phyloP scores from a whole-genome alignment of 2,329 filamentous ascomycete genomes.

The Pyrenophora tritici-repentis region DNA sequence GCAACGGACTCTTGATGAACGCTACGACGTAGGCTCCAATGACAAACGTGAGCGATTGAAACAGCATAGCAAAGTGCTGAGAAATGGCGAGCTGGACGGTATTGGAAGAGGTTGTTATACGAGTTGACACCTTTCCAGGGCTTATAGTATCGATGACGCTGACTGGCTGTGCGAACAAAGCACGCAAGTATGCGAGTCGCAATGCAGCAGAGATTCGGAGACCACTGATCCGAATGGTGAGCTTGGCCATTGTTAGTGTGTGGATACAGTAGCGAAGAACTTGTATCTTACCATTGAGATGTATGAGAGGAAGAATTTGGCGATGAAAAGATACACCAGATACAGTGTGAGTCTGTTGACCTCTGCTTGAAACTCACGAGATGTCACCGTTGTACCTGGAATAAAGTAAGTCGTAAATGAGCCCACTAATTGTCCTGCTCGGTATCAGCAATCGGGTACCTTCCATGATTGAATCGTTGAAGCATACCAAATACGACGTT shows the following conservation, averaged over 20 bases:
- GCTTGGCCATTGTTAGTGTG: conserved; percentile 31
- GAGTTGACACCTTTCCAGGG: conserved; percentile 56
- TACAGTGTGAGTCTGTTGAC: conserved; percentile 49
- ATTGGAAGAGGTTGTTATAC: conserved; percentile 59
- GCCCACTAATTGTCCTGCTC: conserved; percentile 51
- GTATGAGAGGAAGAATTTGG: conserved; percentile 42
- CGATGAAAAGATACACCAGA: conserved; percentile 45
- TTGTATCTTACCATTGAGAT: conserved; percentile 35
- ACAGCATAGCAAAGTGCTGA: conserved; percentile 57
- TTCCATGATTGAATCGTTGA: conserved; percentile 35
- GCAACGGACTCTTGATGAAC: conserved; percentile 58
- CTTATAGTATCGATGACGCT: conserved; percentile 56
- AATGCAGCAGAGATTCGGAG: conserved; percentile 58
- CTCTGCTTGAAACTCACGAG: conserved; percentile 56
- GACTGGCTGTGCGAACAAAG: conserved; percentile 57
- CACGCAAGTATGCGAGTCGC: conserved; percentile 56
- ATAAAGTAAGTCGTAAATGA: conserved; percentile 63
- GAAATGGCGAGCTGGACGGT: conserved; percentile 61
- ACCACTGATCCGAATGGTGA: conserved; percentile 56
- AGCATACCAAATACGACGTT: conserved; percentile 61
- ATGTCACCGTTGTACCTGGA: conserved; percentile 50
- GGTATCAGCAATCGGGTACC: conserved; percentile 1
- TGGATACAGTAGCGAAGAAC: background rate
- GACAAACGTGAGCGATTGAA: conserved; percentile 43
- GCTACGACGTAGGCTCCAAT: conserved; percentile 52